Evolutionary conservation across 148 eudicot genomes (phyloP), one percentile per base, ranked within the genome.

Genomic region (Chenopodium quinoa): DNA sequence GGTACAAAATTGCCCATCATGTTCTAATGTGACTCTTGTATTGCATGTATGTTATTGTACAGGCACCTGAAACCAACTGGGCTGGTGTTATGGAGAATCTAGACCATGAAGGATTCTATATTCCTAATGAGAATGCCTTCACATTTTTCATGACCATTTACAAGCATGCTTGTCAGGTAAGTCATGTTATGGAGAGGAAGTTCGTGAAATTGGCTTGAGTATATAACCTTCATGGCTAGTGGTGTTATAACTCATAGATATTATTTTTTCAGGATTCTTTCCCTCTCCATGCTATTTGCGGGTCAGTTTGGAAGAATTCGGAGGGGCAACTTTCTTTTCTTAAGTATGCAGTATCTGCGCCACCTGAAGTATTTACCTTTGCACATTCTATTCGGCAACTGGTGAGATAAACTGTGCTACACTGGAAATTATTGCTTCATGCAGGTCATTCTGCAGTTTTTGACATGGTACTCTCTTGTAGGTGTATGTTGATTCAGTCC

Each of bases 281-380:
- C 85, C 99, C 99, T 25, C 89, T 95, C 47, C 85, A 81, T 86
- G 91, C 97, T 78, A 75, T 95, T 81, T 93, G 94, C 80, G 97
- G 94, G n/a, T 92, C 90, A 58, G 88, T 92, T 32, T 96, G 99
- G 99, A 92, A 89, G 81, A 92, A 93, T 78, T 85, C 91, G 23
- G 99, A 96, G 88, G 98, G 98, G 62, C 99, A 96, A 82, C 83
- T 96, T 64, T 96, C 99, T 80, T 91, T 95, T 85, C 93, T 96
- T 27, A 90, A 91, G 82, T 75, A 92, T 89, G 98, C 98, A 48
- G 91, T 91, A 80, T 87, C 91, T 23, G 90, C 86, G 32, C 91
- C 98, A 32, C 93, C 95, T 68, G 98, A 92, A 84, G 79, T 94
- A 77, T 96, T 96, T 78, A 86, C 89, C 79, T 96, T 96, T 86